Evolutionary conservation across 2,329 filamentous ascomycete genomes (phyloP), one percentile per base, ranked within the genome.

Genomic region (Ophiosphaerella korrae): DNA sequence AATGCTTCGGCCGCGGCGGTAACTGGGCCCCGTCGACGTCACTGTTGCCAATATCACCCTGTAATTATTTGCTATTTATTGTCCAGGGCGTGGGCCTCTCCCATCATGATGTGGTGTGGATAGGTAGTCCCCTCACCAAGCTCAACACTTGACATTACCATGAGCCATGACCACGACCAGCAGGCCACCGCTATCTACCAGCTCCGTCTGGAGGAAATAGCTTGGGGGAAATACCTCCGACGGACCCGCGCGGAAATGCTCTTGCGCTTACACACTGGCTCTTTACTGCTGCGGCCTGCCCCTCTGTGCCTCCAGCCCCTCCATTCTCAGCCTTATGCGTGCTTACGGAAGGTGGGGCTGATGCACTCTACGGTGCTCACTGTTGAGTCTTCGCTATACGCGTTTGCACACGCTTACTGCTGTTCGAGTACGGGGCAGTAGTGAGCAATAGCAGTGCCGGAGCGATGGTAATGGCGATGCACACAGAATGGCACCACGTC

Each of bases 1-100:
- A 21, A 21, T 46, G 51, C 58, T 51, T 63, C 68, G 66, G 67
- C 67, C 68, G 67, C 67, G 67, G 68, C 56, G 62, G 54, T 55
- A 64, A 60, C 57, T 55, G 44, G 48, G 23, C 45, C 38, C 38
- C 47, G 51, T 53, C 41, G 42, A 46, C 50, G 49, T 52, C 44
- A 52, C 49, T 49, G 52, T 55, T 55, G 52, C 50, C 51, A 53
- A 58, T 57, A 52, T 48, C 40, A 45, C 48, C 37, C 14, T 42
- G 36, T 46, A 47, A 53, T 45, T 47, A 39, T 46, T 52, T 55
- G 50, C 48, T 47, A 26, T 44, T 51, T 42, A 50, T 39, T 43
- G 26, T 29, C 24, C 44, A 37, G 47, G 41, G 34, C 38, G 45
- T 50, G 50, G 53, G 51, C 48, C 48, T 48, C 32, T 46, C 26